Base-by-base conservation (phyloP, 2,329 filamentous ascomycete species). In the Claviceps citrina region DNA sequence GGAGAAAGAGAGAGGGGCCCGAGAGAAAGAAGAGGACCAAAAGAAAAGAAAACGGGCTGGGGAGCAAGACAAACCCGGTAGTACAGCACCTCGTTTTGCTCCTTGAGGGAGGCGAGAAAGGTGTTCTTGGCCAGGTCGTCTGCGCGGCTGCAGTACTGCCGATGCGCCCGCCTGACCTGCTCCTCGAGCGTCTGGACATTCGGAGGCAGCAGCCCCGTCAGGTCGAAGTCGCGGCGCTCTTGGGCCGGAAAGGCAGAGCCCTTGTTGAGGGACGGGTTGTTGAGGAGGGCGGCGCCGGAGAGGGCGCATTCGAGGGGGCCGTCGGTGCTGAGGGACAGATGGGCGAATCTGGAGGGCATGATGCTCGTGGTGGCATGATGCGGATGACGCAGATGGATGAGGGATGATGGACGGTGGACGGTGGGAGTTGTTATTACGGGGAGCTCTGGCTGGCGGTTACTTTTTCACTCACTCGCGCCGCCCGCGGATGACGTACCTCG, bases 21-120 rank as follows among this genome's bases (percentile, higher is more conserved):
- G n/a, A n/a, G n/a, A n/a, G 18, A 13, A 2, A 12, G 9, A 12
- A 3, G 19, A 16, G 20, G 10, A 19, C 18, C 10, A 8, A 7
- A 5, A 7, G 3, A 2, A 20, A 8, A 19, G 16, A 3, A 20
- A 7, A 12, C 13, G 1, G n/a, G n/a, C n/a, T 15, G 2, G 24
- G 22, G n/a, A 4, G 13, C 22, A 35, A 35, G 20, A 41, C 61
- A 46, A 49, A 82, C 80, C 55, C 68, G 77, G 58, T 78, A 93
- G 56, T 84, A 93, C 1, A 93, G 60, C 1, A 93, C 82, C 45
- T 82, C 73, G 58, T 91, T 93, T 58, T 93, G 86, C 50, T 84
- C 77, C 52, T 84, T 86, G 64, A 93, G 66, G 37, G 80, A 85
- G 0, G 81, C 83, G 67, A 93, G 71, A 54, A 93, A 93, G 0